Base-by-base conservation (phyloP, 257 asterid genomes). In the Capsicum pubescens region DNA sequence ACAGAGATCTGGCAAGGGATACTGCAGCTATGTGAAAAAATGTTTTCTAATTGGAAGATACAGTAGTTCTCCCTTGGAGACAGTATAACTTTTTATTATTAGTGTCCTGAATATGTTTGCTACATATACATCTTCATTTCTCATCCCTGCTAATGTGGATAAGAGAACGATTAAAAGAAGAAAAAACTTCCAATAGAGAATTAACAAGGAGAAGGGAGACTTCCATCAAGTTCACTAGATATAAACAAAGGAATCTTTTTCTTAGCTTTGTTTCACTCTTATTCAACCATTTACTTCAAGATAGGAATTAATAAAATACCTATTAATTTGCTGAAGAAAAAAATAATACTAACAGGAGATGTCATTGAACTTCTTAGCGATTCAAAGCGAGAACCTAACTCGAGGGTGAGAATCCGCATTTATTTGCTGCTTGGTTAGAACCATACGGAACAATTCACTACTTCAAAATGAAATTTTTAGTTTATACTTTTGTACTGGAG, bases 231-330 rank as follows among this genome's bases (percentile, higher is more conserved):
- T 16, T 70, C 44, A 70, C 79, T 5, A 44, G 36, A 9, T 9
- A 16, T 44, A 70, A 44, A 44, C 32, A 17, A 42, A 50, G 0
- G 35, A 70, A 44, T 70, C 36, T 9, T 9, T 35, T 70, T 39
- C 32, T 70, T 44, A 70, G 57, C 52, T n/a, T 70, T 70, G 35
- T 69, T 69, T 16, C 15, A 15, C 55, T 69, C 78, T 69, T 39
- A 16, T 69, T 68, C 16, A 70, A 44, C 57, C 56, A 44, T 36
- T 44, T 44, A 69, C 21, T 69, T 42, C 35, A n/a, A 70, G 56
- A n/a, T 70, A 35, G 79, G 79, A 39, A 69, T 69, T 68, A 69
- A 39, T 26, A 67, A 50, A 67, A 35, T 69, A 69, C 54, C 54
- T 39, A 69, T 44, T 3, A 69, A 15, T 35, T 8, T 32, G 9